phyloP scores from a whole-genome alignment of 805 yeast genomes.

The Starmerella apicola region DNA sequence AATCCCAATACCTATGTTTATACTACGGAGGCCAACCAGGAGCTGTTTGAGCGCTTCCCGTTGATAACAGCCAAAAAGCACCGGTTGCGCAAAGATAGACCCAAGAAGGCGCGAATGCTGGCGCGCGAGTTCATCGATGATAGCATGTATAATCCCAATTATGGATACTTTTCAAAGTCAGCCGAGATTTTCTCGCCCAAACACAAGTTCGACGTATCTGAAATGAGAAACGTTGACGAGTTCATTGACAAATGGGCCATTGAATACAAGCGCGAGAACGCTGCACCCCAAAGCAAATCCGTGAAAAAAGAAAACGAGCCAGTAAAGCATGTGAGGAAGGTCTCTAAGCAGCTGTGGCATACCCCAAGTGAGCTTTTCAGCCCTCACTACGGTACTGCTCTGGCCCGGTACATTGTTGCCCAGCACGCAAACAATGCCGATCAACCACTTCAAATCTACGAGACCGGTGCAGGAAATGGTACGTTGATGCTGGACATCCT shows the following conservation, averaged over 20 bases:
- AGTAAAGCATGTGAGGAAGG: background rate
- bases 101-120: constrained; percentile 55
- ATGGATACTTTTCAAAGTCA: constrained; percentile 71
- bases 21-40: constrained; percentile 27
- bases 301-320: constrained; percentile 4
- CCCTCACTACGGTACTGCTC: constrained; percentile 74
- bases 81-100: constrained; percentile 34
- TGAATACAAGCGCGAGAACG: constrained; percentile 33
- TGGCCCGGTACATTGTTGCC: constrained; percentile 59
- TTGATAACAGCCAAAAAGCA: constrained; percentile 31
- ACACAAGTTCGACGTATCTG: constrained; percentile 49
- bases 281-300: background rate
- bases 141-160: constrained; percentile 64
- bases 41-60: constrained; percentile 35
- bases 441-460: constrained; percentile 65
- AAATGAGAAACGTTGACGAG: constrained; percentile 50
- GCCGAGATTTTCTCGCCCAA: constrained; percentile 65
- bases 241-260: constrained; percentile 57
- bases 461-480: constrained; percentile 86
- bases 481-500: constrained; percentile 67
- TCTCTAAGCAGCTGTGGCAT: constrained; percentile 58
- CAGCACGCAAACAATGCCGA: constrained; percentile 46
- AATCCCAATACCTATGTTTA: constrained; percentile 28
- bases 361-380: constrained; percentile 77
- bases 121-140: constrained; percentile 73